A percentile compares a stretch with the other conserved stretches of the same genome.
Evolutionary conservation across 345 rosid genomes (phyloP).

Genomic region (Leavenworthia alabamica): DNA sequence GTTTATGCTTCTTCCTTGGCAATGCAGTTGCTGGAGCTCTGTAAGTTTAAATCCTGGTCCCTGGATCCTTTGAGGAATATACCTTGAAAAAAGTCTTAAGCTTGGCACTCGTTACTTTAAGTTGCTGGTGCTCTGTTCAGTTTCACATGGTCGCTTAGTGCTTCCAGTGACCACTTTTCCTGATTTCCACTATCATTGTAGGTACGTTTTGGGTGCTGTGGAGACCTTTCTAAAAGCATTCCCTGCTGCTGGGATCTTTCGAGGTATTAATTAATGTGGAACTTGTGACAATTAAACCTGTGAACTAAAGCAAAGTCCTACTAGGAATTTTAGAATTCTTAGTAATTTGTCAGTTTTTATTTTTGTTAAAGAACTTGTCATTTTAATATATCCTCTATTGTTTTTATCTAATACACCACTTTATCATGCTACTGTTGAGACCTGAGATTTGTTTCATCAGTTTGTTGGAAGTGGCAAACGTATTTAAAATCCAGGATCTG

Average conservation of each 20-base stretch:
- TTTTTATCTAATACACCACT: background rate
- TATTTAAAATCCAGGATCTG: constrained; percentile 2
- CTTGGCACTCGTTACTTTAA: constrained; percentile 1
- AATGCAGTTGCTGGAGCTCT: constrained; percentile 99
- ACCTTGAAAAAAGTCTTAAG: constrained; percentile 5
- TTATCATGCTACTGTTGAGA: constrained; percentile 4
- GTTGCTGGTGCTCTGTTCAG: constrained; percentile 19
- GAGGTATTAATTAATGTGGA: constrained; percentile 48
- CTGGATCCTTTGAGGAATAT: constrained; percentile 21
- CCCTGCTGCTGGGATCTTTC: constrained; percentile 94
- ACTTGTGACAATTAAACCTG: constrained; percentile 11
- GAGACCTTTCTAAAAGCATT: constrained; percentile 95
- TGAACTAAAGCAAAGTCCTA: constrained; percentile 8
- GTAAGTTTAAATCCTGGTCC: constrained; percentile 66
- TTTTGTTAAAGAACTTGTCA: background rate
- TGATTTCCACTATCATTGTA: constrained; percentile 27
- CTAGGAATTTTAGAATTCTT: background rate
- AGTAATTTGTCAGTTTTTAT: background rate
- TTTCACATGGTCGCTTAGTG: constrained; percentile 16
- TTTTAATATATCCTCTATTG: background rate
- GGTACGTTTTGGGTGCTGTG: constrained; percentile 98
- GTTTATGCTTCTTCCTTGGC: constrained; percentile 97
- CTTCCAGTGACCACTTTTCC: constrained; percentile 1
- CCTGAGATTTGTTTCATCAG: constrained; percentile 7
- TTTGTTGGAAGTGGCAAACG: constrained; percentile 19